A percentile compares a stretch with the other conserved stretches of the same genome.
Evolutionary conservation across 306 rosid genomes (phyloP).

Genomic region (Cucumis melo): DNA sequence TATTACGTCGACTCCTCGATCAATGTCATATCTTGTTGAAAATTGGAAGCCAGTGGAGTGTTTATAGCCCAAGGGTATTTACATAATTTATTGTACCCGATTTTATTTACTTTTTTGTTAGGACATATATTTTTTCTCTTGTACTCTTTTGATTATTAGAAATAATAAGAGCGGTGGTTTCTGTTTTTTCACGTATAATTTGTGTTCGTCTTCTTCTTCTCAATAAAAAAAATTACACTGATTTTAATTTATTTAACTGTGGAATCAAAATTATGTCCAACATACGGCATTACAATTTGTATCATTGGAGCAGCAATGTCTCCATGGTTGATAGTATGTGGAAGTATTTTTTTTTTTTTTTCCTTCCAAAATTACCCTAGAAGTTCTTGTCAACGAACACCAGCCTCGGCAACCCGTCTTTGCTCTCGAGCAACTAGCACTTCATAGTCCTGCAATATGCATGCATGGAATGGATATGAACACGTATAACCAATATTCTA

Average conservation of each 20-base stretch:
- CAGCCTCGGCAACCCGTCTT: slow-evolving; percentile 42
- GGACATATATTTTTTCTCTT: no score
- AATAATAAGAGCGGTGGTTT: no score
- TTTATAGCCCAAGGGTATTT: no score
- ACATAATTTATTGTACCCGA: no score
- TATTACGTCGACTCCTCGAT: background rate
- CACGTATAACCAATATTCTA: background rate
- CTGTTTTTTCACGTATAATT: no score
- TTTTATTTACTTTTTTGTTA: no score
- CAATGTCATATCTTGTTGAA: background rate
- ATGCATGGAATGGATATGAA: background rate
- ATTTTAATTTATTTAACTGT: background rate
- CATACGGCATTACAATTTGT: background rate
- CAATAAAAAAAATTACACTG: background rate
- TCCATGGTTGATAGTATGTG: background rate
- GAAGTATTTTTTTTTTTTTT: background rate
- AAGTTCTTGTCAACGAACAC: slow-evolving; percentile 20
- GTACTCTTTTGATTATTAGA: no score
- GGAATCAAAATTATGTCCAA: background rate
- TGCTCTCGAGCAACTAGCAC: slow-evolving; percentile 39
- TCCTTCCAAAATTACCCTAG: background rate
- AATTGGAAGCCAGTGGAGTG: no score
- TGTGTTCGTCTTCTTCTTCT: no score
- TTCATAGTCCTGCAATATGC: slow-evolving; percentile 47
- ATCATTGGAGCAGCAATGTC: background rate